Evolutionary conservation across 148 eudicot species (phyloP).

Genomic region (Rhododendron griersonianum): DNA sequence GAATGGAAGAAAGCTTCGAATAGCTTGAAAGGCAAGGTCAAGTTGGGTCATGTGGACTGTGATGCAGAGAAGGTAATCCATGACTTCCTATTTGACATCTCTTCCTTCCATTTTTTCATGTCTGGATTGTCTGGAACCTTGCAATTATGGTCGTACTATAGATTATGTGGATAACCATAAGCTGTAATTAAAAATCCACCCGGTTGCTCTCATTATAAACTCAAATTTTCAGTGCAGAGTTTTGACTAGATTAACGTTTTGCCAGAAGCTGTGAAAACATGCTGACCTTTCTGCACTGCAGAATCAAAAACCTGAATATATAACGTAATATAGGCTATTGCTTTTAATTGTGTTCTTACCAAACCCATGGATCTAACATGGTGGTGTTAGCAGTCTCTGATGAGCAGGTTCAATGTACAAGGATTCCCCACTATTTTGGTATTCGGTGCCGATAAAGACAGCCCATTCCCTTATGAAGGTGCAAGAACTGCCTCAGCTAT

Average conservation of each 20-base stretch:
- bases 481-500: conserved; percentile 86
- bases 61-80: conserved; percentile 81
- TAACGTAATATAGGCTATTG: background rate
- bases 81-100: background rate
- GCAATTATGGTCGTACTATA: background rate
- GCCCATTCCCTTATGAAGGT: conserved; percentile 77
- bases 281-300: background rate
- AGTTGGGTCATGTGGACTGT: conserved; percentile 89
- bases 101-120: background rate
- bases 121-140: background rate
- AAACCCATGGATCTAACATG: conserved; percentile 17
- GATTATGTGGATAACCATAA: background rate
- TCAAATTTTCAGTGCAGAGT: background rate
- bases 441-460: conserved; percentile 94
- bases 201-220: background rate
- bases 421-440: conserved; percentile 89
- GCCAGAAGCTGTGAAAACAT: background rate
- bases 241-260: background rate
- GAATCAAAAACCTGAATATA: background rate
- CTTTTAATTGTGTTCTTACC: background rate
- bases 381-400: conserved; percentile 56
- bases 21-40: conserved; percentile 88
- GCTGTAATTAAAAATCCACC: background rate
- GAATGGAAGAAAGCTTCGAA: conserved; percentile 97
- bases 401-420: conserved; percentile 89